phyloP scores from a whole-genome alignment of 148 eudicot species.

The Limonium bicolor region DNA sequence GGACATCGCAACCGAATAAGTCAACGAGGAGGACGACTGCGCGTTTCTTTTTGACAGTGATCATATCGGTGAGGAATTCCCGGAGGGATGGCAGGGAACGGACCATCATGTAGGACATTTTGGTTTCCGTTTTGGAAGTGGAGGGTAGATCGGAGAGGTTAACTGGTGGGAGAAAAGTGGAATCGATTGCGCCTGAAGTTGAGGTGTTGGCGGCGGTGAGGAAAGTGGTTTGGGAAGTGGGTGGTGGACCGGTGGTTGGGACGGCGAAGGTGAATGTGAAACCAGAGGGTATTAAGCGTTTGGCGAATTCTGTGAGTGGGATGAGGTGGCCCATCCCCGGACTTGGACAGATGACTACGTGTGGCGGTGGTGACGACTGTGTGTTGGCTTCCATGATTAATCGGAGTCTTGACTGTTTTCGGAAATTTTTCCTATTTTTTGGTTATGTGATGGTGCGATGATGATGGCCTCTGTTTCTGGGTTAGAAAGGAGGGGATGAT shows the following conservation, averaged over 20 bases:
- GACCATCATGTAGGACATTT: conserved; percentile 6
- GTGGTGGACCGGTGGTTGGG: conserved; percentile 11
- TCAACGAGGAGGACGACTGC: conserved; percentile 19
- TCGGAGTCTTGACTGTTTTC: no score
- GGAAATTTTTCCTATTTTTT: no score
- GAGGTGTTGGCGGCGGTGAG: conserved; percentile 17
- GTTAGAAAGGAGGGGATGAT: no score
- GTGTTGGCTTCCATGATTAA: no score
- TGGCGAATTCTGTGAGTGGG: conserved; percentile 18
- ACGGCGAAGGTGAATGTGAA: conserved; percentile 15
- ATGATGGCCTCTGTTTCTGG: no score
- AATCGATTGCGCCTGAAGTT: conserved; percentile 7
- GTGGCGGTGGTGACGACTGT: conserved; percentile 8
- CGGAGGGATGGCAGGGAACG: conserved; percentile 13
- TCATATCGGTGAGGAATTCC: neutral
- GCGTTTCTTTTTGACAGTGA: neutral
- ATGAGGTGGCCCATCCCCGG: conserved; percentile 35
- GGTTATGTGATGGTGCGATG: no score
- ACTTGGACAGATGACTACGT: conserved; percentile 11
- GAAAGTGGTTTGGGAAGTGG: conserved; percentile 9
- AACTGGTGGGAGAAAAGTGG: conserved; percentile 19
- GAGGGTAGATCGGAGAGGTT: conserved; percentile 11
- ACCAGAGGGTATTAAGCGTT: conserved; percentile 10
- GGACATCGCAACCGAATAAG: conserved; percentile 21
- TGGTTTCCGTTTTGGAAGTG: conserved; percentile 8